phyloP scores from a whole-genome alignment of 139 green algal species.

The Haematococcus sp. region DNA sequence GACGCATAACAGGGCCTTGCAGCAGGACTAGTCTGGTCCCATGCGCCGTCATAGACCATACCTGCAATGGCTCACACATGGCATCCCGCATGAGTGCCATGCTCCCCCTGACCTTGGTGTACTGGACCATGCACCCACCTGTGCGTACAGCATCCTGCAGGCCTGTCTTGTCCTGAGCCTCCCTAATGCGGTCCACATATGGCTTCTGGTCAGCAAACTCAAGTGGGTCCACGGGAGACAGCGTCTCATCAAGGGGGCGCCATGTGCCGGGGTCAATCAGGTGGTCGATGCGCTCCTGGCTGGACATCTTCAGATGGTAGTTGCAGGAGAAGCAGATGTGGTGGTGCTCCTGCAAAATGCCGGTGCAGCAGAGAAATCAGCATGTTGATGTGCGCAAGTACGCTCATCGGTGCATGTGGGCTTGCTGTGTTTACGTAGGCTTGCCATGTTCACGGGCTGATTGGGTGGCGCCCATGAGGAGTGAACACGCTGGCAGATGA shows the following conservation, averaged over 20 bases:
- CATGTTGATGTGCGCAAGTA: no score
- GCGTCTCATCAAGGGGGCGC: constrained; percentile 67
- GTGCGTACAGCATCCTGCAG: constrained; percentile 38
- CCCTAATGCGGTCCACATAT: constrained; percentile 69
- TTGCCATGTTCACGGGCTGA: background rate
- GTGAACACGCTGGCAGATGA: no score
- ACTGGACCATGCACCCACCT: no score
- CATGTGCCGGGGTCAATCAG: constrained; percentile 73
- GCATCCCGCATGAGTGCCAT: no score
- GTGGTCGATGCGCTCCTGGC: constrained; percentile 65
- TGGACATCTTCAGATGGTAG: constrained; percentile 77
- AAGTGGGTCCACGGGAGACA: constrained; percentile 70
- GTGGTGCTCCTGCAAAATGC: constrained; percentile 49
- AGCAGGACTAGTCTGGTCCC: no score
- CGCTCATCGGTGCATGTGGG: no score
- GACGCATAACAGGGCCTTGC: no score
- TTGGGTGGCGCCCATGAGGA: background rate
- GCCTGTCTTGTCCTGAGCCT: constrained; percentile 65
- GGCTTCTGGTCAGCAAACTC: constrained; percentile 75
- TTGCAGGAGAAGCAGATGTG: constrained; percentile 78
- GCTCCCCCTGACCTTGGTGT: no score
- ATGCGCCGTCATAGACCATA: no score
- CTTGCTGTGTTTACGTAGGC: no score
- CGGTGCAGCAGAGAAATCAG: no score
- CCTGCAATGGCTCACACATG: no score